Percentiles rank a stretch among this genome's conserved stretches.
phyloP scores from a whole-genome alignment of 148 eudicot genomes.

The Nepenthes mirabilis region DNA sequence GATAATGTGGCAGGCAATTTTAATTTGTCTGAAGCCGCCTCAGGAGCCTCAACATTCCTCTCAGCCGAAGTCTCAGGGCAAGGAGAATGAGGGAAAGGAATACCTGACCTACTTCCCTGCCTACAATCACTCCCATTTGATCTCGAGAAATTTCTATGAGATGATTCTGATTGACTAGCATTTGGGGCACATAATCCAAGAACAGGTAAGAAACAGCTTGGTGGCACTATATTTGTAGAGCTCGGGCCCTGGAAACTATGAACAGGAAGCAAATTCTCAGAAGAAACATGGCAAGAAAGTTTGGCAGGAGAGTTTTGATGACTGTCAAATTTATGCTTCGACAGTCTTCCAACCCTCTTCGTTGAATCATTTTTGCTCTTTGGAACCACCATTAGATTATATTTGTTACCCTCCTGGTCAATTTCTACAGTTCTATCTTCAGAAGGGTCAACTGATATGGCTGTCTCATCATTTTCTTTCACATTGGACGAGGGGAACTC shows the following conservation, averaged over 20 bases:
- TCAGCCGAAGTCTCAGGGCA: constrained; percentile 27
- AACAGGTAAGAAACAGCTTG: constrained; percentile 41
- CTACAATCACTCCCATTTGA: constrained; percentile 35
- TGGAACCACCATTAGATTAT: constrained; percentile 19
- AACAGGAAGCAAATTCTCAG: constrained; percentile 13
- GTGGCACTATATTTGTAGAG: constrained; percentile 11
- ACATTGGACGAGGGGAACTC: constrained; percentile 15
- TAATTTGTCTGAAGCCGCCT: constrained; percentile 18
- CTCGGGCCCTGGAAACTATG: constrained; percentile 15
- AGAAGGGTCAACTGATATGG: constrained; percentile 13
- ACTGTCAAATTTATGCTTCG: constrained; percentile 26
- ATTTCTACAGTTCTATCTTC: constrained; percentile 22
- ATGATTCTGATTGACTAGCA: constrained; percentile 43
- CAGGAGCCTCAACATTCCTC: constrained; percentile 19
- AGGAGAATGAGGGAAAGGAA: constrained; percentile 34
- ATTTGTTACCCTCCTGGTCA: constrained; percentile 21
- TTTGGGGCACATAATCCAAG: constrained; percentile 94
- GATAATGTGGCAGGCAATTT: constrained; percentile 29
- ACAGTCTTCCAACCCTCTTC: constrained; percentile 20
- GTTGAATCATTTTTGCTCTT: constrained; percentile 19
- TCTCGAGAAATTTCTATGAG: constrained; percentile 37
- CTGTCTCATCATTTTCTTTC: constrained; percentile 18
- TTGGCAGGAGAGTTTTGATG: constrained; percentile 14
- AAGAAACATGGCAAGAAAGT: constrained; percentile 13
- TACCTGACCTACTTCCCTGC: constrained; percentile 27